Evolutionary conservation across 2,329 filamentous ascomycete genomes (phyloP).

Genomic region (Penicillium oxalicum): DNA sequence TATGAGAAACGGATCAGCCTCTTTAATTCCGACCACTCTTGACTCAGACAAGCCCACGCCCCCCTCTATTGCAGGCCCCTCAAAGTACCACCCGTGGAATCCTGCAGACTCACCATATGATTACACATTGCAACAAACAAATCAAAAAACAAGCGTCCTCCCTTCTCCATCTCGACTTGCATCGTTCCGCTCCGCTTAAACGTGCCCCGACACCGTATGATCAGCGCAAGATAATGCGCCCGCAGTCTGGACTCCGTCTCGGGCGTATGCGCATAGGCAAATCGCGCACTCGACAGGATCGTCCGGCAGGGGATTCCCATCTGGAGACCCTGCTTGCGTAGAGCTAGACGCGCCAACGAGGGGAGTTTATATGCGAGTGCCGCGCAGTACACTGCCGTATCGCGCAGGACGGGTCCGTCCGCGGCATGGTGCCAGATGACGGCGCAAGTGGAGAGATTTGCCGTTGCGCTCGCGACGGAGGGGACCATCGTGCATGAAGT

Average conservation of each 20-base stretch:
- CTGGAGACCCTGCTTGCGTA: slow-evolving; percentile 85
- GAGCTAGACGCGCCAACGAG: slow-evolving; percentile 74
- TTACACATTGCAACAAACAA: slow-evolving; percentile 90
- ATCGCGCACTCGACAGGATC: slow-evolving; percentile 80
- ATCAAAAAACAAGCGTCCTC: slow-evolving; percentile 85
- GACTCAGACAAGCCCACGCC: background rate
- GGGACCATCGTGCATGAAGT: slow-evolving; percentile 1
- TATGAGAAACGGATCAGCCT: slow-evolving; percentile 1
- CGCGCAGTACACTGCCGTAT: slow-evolving; percentile 86
- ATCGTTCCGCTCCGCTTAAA: slow-evolving; percentile 94
- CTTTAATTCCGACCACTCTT: background rate
- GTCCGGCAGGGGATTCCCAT: slow-evolving; percentile 77
- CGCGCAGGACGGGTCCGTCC: slow-evolving; percentile 68
- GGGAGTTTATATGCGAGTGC: slow-evolving; percentile 78
- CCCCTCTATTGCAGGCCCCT: background rate
- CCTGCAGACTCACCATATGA: slow-evolving; percentile 60
- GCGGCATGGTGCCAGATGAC: slow-evolving; percentile 63
- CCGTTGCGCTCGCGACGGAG: background rate
- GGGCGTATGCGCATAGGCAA: slow-evolving; percentile 81
- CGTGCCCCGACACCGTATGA: slow-evolving; percentile 78
- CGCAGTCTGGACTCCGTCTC: slow-evolving; percentile 86
- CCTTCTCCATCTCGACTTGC: slow-evolving; percentile 89
- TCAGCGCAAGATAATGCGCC: slow-evolving; percentile 85
- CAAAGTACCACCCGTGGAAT: background rate
- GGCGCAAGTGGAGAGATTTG: slow-evolving; percentile 49